phyloP scores from a whole-genome alignment of 2,329 filamentous ascomycete species.

The Raffaelea arxii region DNA sequence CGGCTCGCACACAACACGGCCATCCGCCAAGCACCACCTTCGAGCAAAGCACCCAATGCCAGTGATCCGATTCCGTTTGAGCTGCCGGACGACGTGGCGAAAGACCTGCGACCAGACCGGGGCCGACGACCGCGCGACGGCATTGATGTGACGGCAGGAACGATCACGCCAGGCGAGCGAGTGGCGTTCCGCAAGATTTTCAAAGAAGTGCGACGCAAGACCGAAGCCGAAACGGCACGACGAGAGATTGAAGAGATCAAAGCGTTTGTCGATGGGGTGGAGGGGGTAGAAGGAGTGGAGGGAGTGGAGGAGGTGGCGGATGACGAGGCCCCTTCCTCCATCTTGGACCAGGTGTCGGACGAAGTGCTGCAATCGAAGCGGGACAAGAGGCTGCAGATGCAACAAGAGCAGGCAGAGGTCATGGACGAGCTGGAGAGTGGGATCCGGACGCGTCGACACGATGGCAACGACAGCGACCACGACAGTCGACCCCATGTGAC shows the following conservation, averaged over 20 bases:
- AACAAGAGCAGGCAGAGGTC: not conserved
- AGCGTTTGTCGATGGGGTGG: conserved; percentile 2
- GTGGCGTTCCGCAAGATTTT: conserved; percentile 45
- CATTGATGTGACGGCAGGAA: conserved; percentile 24
- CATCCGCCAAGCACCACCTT: not conserved
- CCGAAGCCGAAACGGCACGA: not conserved
- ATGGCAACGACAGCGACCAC: not conserved
- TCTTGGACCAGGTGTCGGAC: conserved; percentile 14
- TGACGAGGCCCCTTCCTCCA: too few relatives aligned
- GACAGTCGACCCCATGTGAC: not conserved
- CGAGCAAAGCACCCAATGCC: not conserved
- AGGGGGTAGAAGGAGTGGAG: too few relatives aligned
- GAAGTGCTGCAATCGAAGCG: not conserved
- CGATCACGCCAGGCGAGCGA: conserved; percentile 47
- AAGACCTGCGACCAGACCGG: too few relatives aligned
- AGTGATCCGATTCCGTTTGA: conserved; percentile 43
- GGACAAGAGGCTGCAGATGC: not conserved
- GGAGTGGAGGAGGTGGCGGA: too few relatives aligned
- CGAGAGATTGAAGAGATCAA: not conserved
- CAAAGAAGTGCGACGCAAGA: conserved; percentile 33
- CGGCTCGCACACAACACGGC: conserved; percentile 17
- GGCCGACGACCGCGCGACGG: conserved; percentile 12
- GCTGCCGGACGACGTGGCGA: conserved; percentile 26
- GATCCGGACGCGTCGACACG: not conserved
- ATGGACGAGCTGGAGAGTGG: conserved; percentile 2